Conservation (phyloP, 106 monocot species). For the Dendrobium nobile region DNA sequence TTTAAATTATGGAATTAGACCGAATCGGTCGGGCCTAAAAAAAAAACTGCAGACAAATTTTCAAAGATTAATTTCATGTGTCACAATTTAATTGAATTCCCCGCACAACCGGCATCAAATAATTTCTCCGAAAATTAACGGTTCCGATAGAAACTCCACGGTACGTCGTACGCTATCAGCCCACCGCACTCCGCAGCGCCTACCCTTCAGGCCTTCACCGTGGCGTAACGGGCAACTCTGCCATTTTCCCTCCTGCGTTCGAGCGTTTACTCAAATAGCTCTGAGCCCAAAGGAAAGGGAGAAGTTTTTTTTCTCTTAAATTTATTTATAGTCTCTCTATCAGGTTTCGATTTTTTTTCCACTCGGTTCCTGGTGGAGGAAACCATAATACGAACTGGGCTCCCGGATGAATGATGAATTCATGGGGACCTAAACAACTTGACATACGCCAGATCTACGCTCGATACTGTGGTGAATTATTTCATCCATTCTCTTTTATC, state of each 20-base stretch:
- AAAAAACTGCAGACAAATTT: no score
- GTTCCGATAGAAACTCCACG: not conserved
- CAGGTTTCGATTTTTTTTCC: not conserved
- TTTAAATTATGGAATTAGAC: no score
- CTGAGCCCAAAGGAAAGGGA: not conserved
- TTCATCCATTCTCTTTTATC: not conserved
- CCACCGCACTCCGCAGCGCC: not conserved
- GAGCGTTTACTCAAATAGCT: not conserved
- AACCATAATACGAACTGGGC: not conserved
- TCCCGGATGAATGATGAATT: slow-evolving; percentile 1
- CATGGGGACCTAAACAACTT: slow-evolving; percentile 1
- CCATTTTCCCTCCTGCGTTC: not conserved
- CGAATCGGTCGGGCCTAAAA: no score
- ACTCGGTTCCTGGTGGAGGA: not conserved
- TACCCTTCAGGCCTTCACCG: not conserved
- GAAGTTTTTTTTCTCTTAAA: not conserved
- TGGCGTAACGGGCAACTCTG: not conserved
- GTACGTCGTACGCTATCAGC: not conserved
- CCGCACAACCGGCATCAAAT: no score
- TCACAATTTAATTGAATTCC: no score
- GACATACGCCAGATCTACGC: slow-evolving; percentile 1
- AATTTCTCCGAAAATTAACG: not conserved
- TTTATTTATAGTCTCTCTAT: not conserved
- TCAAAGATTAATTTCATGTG: no score
- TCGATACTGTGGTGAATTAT: slow-evolving; percentile 2